A percentile compares a stretch with the other conserved stretches of the same genome.
Conservation (phyloP, 1,139 yeast genomes). For the Zhuliangozyma parablackwelliae region DNA sequence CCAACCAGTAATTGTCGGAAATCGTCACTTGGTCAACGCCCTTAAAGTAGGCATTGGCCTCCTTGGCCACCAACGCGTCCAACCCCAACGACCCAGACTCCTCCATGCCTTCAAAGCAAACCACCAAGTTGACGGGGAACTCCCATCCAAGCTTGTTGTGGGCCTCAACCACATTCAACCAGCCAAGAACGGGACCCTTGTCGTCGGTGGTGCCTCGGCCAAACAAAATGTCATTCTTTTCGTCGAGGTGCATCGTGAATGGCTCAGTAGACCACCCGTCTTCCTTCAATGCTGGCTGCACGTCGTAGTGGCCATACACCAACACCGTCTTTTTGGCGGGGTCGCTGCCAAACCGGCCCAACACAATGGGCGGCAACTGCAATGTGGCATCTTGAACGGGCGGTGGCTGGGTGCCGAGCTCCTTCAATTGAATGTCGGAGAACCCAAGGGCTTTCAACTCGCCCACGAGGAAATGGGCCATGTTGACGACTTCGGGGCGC, state of each 20-base stretch:
- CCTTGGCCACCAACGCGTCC: conserved; percentile 73
- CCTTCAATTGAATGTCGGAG: conserved; percentile 73
- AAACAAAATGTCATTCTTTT: conserved; percentile 60
- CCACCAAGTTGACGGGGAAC: conserved; percentile 86
- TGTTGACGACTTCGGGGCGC: conserved; percentile 80
- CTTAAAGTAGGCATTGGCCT: conserved; percentile 75
- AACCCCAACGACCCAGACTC: conserved; percentile 94
- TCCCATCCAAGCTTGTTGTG: conserved; percentile 81
- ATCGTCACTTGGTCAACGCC: conserved; percentile 93
- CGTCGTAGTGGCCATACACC: conserved; percentile 96
- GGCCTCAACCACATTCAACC: conserved; percentile 92
- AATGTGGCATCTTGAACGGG: conserved; percentile 63
- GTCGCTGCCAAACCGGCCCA: conserved; percentile 81
- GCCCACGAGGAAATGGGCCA: conserved; percentile 75
- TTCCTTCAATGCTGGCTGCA: conserved; percentile 87
- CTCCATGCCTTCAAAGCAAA: conserved; percentile 99
- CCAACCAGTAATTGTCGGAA: conserved; percentile 97
- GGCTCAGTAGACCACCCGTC: conserved; percentile 98
- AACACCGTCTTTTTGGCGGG: conserved; percentile 79
- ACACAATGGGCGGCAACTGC: conserved; percentile 86
- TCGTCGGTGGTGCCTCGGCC: conserved; percentile 98
- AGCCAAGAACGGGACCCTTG: conserved; percentile 96
- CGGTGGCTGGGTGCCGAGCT: conserved; percentile 86
- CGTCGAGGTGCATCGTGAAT: conserved; percentile 57
- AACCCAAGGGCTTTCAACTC: conserved; percentile 75